Base-by-base conservation (phyloP, 2,329 filamentous ascomycete species). In the Botrytis fragariae region DNA sequence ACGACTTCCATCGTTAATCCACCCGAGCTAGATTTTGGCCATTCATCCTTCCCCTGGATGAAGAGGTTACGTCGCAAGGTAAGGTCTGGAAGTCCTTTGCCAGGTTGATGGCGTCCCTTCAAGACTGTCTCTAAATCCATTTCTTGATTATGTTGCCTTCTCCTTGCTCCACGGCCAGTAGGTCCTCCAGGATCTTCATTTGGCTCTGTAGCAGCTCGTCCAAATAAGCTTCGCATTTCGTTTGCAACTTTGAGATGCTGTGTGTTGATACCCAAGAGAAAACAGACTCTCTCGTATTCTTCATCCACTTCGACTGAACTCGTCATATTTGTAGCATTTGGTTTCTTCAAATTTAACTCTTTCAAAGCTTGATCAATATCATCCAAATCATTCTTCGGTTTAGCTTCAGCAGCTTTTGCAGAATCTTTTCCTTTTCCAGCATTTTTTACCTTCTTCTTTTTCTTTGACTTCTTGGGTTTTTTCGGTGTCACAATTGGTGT, bases 211-310 rank as follows among this genome's bases (percentile, higher is more conserved):
- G 90, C 90, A 39, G 89, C 75, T 87, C 87, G 76, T 7, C 91
- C 91, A 80, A 93, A 93, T 0, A 93, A 83, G 76, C 87, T 88
- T 73, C 90, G 91, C 94, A 99, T 98, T 84, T 99, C 96, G 79
- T 97, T 97, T 51, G 91, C 86, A 12, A 93, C 93, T 80, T 95
- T 95, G 18, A 99, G 87, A 77, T 94, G 89, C 77, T 92, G 88
- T 0, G 91, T 88, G 77, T 92, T 90, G 69, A 93, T 84, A 4
- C 86, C 83, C 0, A 93, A 83, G 20, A 92, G 82, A 32, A 85
- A 83, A 82, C 81, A 88, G 75, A 84, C 74, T 74, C 85, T 85
- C 67, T 87, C 82, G 64, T 83, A 80, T 69, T 84, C 83, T 62
- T 54, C 64, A 57, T 69, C 65, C 29, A 51, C 68, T 29, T 48